These are phyloP conservation scores for Lolium multiflorum DNA, from an alignment of 176 grass and related monocot species.

Conservation along the genomic window DNA sequence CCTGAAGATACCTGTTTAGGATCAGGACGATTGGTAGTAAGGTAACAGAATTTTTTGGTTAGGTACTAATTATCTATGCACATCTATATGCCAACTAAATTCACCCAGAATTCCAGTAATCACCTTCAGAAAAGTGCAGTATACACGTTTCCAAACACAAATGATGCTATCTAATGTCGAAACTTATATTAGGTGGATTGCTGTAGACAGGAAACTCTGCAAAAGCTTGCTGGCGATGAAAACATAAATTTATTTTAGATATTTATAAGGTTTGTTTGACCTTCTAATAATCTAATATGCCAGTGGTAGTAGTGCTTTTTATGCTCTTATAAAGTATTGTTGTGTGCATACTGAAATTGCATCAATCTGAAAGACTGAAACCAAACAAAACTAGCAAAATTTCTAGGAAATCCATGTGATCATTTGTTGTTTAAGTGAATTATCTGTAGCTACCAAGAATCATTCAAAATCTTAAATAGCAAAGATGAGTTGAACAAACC, in stretches of 20 bases:
- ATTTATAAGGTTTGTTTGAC: neutral
- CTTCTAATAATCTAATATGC: conserved; percentile 7
- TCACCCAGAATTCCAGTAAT: neutral
- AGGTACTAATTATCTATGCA: conserved; percentile 28
- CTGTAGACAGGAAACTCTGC: neutral
- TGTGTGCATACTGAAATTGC: neutral
- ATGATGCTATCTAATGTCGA: neutral
- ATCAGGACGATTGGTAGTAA: neutral
- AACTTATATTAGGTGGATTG: neutral
- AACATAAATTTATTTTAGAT: neutral
- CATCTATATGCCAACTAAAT: neutral
- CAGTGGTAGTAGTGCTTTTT: neutral
- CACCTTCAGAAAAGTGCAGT: too few species aligned
- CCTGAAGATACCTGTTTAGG: conserved; percentile 11
- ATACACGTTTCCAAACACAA: conserved; percentile 8
- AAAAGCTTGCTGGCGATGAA: conserved; percentile 28
- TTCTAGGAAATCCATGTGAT: conserved; percentile 23
- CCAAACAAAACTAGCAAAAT: conserved; percentile 7
- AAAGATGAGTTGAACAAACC: conserved; percentile 50
- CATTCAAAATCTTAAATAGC: neutral
- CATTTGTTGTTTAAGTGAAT: conserved; percentile 10
- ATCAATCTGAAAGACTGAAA: conserved; percentile 1
- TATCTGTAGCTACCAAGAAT: conserved; percentile 24
- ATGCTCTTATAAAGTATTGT: neutral
- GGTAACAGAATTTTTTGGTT: neutral